Conservation (phyloP, 345 rosid species). For the Streptanthus diversifolius region DNA sequence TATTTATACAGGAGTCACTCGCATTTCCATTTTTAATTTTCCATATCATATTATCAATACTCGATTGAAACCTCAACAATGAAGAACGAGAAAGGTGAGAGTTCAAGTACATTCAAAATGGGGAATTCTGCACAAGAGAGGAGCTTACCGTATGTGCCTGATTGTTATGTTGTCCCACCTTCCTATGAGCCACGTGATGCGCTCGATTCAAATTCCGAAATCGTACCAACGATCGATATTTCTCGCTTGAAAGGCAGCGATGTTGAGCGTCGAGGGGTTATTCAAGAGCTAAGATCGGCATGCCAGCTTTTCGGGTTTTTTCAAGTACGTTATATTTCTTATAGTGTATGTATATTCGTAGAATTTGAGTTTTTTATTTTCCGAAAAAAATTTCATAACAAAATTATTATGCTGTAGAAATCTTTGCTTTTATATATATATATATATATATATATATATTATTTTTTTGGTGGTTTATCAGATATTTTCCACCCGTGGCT, state of each 20-base stretch:
- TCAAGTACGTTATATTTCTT: constrained; percentile 38
- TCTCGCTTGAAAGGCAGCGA: constrained; percentile 33
- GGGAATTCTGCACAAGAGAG: constrained; percentile 53
- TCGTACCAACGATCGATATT: constrained; percentile 49
- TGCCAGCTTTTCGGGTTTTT: constrained; percentile 50
- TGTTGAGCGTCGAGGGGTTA: constrained; percentile 31
- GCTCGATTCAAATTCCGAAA: constrained; percentile 16
- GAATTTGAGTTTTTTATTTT: background rate
- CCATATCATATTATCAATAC: background rate
- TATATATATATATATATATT: too few species aligned
- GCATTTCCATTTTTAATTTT: background rate
- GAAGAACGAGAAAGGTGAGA: constrained; percentile 31
- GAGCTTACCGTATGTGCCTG: constrained; percentile 38
- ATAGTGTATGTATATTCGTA: background rate
- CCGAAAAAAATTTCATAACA: background rate
- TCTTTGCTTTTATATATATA: background rate
- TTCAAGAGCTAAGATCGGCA: constrained; percentile 44
- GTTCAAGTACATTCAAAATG: constrained; percentile 34
- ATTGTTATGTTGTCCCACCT: constrained; percentile 38
- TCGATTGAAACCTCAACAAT: constrained; percentile 18
- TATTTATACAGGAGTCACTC: constrained; percentile 15
- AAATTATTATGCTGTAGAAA: background rate
- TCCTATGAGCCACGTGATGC: constrained; percentile 22
- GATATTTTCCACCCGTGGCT: background rate
- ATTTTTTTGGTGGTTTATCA: background rate